These are phyloP conservation scores for Brassica cretica DNA, from an alignment of 345 rosid genomes.

Conservation along the genomic window DNA sequence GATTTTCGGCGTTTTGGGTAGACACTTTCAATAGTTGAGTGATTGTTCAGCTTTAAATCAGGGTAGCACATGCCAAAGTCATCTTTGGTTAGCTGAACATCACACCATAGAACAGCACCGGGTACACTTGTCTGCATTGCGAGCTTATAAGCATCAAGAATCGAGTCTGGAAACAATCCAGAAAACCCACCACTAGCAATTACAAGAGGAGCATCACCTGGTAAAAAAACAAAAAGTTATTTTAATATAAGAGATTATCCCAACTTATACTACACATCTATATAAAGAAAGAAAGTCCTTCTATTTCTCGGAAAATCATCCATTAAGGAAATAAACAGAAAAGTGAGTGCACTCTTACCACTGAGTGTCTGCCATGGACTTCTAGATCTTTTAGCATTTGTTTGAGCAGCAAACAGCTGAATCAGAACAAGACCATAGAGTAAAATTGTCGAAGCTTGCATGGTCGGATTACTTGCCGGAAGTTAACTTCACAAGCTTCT, in stretches of 20 bases:
- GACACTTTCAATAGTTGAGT: background rate
- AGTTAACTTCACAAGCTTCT: slow-evolving; percentile 1
- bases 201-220: slow-evolving; percentile 63
- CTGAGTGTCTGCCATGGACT: slow-evolving; percentile 47
- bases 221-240: background rate
- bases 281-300: background rate
- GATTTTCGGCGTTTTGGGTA: background rate
- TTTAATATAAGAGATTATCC: background rate
- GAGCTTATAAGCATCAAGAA: slow-evolving; percentile 35
- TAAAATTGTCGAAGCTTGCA: slow-evolving; percentile 3
- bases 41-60: slow-evolving; percentile 50
- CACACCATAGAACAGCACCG: slow-evolving; percentile 58
- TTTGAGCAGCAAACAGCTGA: slow-evolving; percentile 36
- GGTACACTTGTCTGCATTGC: slow-evolving; percentile 37
- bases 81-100: slow-evolving; percentile 84
- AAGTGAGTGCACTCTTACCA: slow-evolving; percentile 39
- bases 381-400: slow-evolving; percentile 48
- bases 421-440: slow-evolving; percentile 25
- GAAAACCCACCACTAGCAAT: slow-evolving; percentile 85
- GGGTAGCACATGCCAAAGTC: slow-evolving; percentile 63
- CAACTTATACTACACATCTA: background rate
- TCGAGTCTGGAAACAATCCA: slow-evolving; percentile 53
- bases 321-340: background rate
- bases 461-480: background rate
- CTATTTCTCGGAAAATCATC: background rate